These are phyloP conservation scores for Quercus glauca DNA, from an alignment of 306 rosid genomes.

Conservation along the genomic window DNA sequence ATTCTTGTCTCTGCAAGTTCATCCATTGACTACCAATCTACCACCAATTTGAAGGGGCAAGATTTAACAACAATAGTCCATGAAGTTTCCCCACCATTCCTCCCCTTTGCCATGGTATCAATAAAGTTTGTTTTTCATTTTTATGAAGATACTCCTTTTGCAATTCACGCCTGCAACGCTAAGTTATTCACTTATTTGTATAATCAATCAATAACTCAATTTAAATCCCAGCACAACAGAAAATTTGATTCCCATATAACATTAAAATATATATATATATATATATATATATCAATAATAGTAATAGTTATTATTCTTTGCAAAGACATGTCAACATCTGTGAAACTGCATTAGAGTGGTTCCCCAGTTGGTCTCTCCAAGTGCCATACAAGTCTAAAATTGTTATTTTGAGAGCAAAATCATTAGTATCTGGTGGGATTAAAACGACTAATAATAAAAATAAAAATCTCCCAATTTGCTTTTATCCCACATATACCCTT, in stretches of 20 bases:
- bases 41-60: background rate
- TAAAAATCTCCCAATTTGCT: background rate
- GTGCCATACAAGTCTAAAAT: background rate
- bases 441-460: background rate
- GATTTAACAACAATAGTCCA: background rate
- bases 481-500: background rate
- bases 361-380: background rate
- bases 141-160: background rate
- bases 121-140: background rate
- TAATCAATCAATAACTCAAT: background rate
- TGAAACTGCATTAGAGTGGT: background rate
- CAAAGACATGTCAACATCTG: background rate
- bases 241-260: background rate
- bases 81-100: background rate
- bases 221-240: background rate
- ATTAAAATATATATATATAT: no score
- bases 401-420: background rate
- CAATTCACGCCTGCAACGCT: background rate
- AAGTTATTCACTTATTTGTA: background rate
- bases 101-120: background rate
- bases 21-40: background rate
- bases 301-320: no score
- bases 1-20: background rate
- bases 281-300: no score
- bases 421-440: background rate